Conservation (phyloP, 108 stramenopile species). For the Asterionellopsis glacialis region DNA sequence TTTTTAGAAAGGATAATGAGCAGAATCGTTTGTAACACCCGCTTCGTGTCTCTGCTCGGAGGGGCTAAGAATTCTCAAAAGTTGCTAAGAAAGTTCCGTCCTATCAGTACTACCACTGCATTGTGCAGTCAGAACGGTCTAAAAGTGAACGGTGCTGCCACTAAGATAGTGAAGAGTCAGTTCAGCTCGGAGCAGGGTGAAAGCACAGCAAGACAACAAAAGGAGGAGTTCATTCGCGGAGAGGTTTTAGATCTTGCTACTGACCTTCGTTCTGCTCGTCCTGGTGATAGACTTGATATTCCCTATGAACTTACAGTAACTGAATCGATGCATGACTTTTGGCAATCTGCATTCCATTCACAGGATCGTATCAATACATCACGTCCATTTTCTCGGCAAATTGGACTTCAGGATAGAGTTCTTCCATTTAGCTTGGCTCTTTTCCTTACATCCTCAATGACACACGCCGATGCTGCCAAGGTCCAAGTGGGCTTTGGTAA, state of each 20-base stretch:
- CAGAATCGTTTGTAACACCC: no score
- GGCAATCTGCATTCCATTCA: conserved; percentile 80
- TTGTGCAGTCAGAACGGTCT: no score
- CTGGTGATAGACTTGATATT: conserved; percentile 58
- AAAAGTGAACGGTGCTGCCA: no score
- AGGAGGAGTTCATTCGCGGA: conserved; percentile 4
- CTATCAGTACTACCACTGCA: no score
- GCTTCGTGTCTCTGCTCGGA: no score
- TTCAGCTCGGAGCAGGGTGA: no score
- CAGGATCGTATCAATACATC: conserved; percentile 85
- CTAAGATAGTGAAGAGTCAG: no score
- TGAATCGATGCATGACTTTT: conserved; percentile 65
- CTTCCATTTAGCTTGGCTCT: conserved; percentile 67
- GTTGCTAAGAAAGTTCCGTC: no score
- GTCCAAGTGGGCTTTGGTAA: conserved; percentile 78
- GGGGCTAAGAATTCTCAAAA: no score
- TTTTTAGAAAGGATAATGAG: no score
- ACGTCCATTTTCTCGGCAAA: conserved; percentile 76
- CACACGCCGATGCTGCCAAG: conserved; percentile 83
- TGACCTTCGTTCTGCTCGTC: conserved; percentile 48
- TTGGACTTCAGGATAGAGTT: conserved; percentile 82
- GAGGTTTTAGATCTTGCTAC: conserved; percentile 59
- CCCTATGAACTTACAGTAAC: conserved; percentile 82
- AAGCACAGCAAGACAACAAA: no score
- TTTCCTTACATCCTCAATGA: conserved; percentile 75